Evolutionary conservation across 306 rosid species (phyloP), one percentile per base, ranked within the genome.

Genomic region (Gastrolobium bilobum): DNA sequence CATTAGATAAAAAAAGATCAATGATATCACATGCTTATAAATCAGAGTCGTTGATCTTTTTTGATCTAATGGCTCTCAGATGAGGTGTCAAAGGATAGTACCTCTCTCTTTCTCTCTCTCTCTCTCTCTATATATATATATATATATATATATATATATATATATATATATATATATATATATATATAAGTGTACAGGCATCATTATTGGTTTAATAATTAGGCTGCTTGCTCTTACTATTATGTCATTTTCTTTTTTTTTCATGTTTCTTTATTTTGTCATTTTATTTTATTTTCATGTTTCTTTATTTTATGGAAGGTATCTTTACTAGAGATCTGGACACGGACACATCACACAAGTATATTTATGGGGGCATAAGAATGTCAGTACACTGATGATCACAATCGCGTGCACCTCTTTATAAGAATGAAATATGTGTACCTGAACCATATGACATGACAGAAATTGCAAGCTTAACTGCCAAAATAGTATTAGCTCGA

Each of bases 361-460:
- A 57, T 26, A 7, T 7, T 29, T 59, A 10, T 33, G 13, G 26
- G 65, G 64, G 42, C 9, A 58, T 39, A 31, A 58, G 64, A 58
- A 58, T 58, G 64, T 58, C 20, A 9, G 66, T 34, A 6, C 66
- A 34, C 4, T 14, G 5, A 8, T 8, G 1, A 11, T 59, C 66
- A 31, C 66, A 4, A 59, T 33, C 66, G 33, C 20, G 9, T 33
- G 66, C 42, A 34, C 66, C 20, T 11, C 26, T 10, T 2, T 34
- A 7, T 59, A 33, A 10, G 42, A 10, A 4, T 58, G 7, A 7
- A 30, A 57, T 38, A 58, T 57, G 4, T 56, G 26, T 54, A 56
- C 13, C 62, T 56, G 62, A 56, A 56, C 62, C 60, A 3, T 57
- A 30, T 29, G 63, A 57, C 63, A 57, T 8, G 14, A 57, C 38